Base-by-base conservation (phyloP, 177 flowering plant species). In the Vitis hybrid region DNA sequence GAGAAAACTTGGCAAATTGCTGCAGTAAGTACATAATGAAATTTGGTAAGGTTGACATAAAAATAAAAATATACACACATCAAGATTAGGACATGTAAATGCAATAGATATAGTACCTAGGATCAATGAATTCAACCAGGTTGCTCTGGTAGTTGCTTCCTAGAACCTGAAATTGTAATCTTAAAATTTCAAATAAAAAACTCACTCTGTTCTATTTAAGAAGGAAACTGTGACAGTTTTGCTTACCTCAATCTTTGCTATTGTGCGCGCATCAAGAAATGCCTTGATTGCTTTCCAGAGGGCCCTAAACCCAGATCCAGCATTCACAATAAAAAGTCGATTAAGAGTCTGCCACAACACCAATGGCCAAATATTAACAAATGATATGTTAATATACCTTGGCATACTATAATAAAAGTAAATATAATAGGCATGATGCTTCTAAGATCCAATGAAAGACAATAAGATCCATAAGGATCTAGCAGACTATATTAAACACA, bases 281-380 rank as follows among this genome's bases (percentile, higher is more conserved):
- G 87, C 77, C 82, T 66, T 88, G 50, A 90, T 67, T 9, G 79
- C 90, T 78, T 72, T 85, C 97, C 97, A 91, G 15, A 91, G 77
- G 59, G 82, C 78, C 75, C 75, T 82, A 77, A 91, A 91, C 15
- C 89, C 91, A 67, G 92, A 81, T 71, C 94, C 94, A 70, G 97
- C 97, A 81, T 91, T 91, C 51, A 91, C 71, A 53, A 91, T 86
- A 70, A 87, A 91, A 27, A 91, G 82, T 58, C 60, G 81, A 74
- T 85, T 74, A 20, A 91, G 82, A 67, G 94, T 90, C 92, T 91
- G 90, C 12, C 63, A 74, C 57, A 66, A 41, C 35, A 35, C 48
- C 46, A 67, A 58, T 50, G 59, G 13, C 2, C 59, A 69, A 63
- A 67, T 9, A 32, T 35, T 57, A 32, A 58, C 24, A 17, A 67